Conservation (phyloP, 1,284 basidiomycete genomes). For the Austropuccinia psidii region DNA sequence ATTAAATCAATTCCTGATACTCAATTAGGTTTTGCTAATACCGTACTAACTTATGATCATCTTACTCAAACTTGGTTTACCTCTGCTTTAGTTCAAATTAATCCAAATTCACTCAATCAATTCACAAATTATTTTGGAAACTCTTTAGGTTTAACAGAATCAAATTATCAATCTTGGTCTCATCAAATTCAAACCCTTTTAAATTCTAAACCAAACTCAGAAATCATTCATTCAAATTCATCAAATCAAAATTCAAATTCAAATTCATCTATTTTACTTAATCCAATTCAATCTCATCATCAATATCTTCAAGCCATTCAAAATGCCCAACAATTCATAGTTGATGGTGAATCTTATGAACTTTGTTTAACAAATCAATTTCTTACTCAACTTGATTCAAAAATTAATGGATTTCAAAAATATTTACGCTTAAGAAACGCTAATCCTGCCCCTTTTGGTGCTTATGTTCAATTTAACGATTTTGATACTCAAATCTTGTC, state of each 20-base stretch:
- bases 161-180: not conserved
- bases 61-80: slow-evolving; percentile 2
- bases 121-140: not conserved
- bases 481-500: slow-evolving; percentile 62
- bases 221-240: not conserved
- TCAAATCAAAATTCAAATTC: not conserved
- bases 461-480: slow-evolving; percentile 65
- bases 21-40: slow-evolving; percentile 17
- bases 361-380: slow-evolving; percentile 79
- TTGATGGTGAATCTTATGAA: slow-evolving; percentile 88
- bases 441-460: slow-evolving; percentile 88
- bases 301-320: slow-evolving; percentile 67
- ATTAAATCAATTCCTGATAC: not conserved
- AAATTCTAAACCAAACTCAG: not conserved
- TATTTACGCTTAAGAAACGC: slow-evolving; percentile 58
- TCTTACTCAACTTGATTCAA: slow-evolving; percentile 42
- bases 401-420: slow-evolving; percentile 42
- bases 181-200: not conserved
- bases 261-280: slow-evolving; percentile 38
- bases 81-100: not conserved
- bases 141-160: not conserved
- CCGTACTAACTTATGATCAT: slow-evolving; percentile 21
- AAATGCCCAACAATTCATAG: slow-evolving; percentile 66
- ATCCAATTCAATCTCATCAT: slow-evolving; percentile 46
- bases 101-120: not conserved